Evolutionary conservation across 2,329 filamentous ascomycete species (phyloP), one percentile per base, ranked within the genome.

Genomic region (Penicillium corylophilum): DNA sequence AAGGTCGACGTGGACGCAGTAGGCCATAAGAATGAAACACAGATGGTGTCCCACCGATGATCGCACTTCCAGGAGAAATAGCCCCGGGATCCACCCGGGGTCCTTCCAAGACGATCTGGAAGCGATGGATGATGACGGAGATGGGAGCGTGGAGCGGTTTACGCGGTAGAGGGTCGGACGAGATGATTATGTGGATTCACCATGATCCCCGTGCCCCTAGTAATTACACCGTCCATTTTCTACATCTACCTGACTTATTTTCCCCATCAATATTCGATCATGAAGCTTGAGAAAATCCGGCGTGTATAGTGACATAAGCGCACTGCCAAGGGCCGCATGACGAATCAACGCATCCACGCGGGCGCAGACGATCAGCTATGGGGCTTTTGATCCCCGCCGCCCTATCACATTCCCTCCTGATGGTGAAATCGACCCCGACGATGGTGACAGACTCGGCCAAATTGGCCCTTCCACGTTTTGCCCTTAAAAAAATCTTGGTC

Each of bases 371-470:
- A 62, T 62, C 58, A 35, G 24, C 46, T 18, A 33, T 40, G 52
- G 46, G 29, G 12, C 10, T 16, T 29, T 16, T 33, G 4, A 13
- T 2, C 4, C 44, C n/a, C 22, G 20, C 9, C 18, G 16, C 4
- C 67, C 67, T 69, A 70, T 70, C 48, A 63, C 33, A 31, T 24
- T 0, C 0, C 2, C 31, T 38, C 18, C 28, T 54, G 64, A 66
- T 69, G 66, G 66, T 67, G 67, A 67, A 67, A 70, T 70, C 64
- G 51, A 42, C 46, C 39, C 47, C 52, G 42, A 46, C 47, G 66
- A 70, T 70, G 67, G 61, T 69, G 67, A 64, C 64, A 67, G 41
- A 39, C 22, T 23, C 24, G 16, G 20, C 35, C 39, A 23, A 43
- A 26, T 24, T 44, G 29, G 22, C 39, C 31, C 28, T 33, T 28